phyloP scores from a whole-genome alignment of 805 yeast species.

The Metschnikowia lochheadii region DNA sequence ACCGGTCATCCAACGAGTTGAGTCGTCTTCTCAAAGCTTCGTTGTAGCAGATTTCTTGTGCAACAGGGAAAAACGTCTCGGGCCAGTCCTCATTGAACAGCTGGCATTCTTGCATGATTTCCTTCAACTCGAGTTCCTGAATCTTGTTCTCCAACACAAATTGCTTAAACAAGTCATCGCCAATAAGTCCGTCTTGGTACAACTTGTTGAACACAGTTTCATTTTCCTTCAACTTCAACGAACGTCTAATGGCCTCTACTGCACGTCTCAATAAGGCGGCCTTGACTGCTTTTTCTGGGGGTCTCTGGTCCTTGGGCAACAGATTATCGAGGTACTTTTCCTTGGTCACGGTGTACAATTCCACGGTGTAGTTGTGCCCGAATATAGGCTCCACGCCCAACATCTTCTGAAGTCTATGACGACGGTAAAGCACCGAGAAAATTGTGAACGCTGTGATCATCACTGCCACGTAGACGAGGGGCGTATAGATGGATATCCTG shows the following conservation, averaged over 20 bases:
- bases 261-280: slow-evolving; percentile 57
- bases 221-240: slow-evolving; percentile 76
- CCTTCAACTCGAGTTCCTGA: slow-evolving; percentile 77
- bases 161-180: slow-evolving; percentile 83
- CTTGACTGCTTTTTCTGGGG: slow-evolving; percentile 74
- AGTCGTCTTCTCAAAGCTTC: slow-evolving; percentile 83
- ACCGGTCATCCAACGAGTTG: slow-evolving; percentile 39
- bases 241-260: slow-evolving; percentile 83
- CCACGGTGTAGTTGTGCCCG: slow-evolving; percentile 60
- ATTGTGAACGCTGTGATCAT: slow-evolving; percentile 60
- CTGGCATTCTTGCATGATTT: slow-evolving; percentile 72
- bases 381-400: slow-evolving; percentile 69
- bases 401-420: slow-evolving; percentile 49
- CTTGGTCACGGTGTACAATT: slow-evolving; percentile 58
- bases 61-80: slow-evolving; percentile 65
- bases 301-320: slow-evolving; percentile 40
- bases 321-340: slow-evolving; percentile 40
- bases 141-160: slow-evolving; percentile 72
- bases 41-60: slow-evolving; percentile 88
- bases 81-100: slow-evolving; percentile 75
- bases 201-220: slow-evolving; percentile 65
- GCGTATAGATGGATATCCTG: slow-evolving; percentile 50
- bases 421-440: slow-evolving; percentile 67
- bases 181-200: slow-evolving; percentile 85
- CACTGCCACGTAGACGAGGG: slow-evolving; percentile 70